phyloP scores from a whole-genome alignment of 2,329 filamentous ascomycete genomes.

The Aspergillus neoniger region DNA sequence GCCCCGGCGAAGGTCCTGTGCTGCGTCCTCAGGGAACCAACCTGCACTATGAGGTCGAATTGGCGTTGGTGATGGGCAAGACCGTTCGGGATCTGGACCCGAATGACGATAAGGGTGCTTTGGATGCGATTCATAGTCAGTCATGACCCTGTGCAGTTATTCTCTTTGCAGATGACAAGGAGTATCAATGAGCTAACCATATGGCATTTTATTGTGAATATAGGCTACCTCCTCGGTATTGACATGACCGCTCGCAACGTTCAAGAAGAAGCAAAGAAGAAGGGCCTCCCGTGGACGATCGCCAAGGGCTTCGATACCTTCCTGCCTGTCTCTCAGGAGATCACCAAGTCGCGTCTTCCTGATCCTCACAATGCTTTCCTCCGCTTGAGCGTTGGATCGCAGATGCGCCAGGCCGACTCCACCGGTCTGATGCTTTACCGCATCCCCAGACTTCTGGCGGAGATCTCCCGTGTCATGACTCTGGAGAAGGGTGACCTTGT shows the following conservation, averaged over 20 bases:
- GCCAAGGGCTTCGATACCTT: slow-evolving; percentile 99
- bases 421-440: slow-evolving; percentile 94
- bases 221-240: slow-evolving; percentile 85
- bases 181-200: neutral
- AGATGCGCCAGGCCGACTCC: slow-evolving; percentile 77
- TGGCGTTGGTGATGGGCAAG: slow-evolving; percentile 86
- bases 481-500: slow-evolving; percentile 90
- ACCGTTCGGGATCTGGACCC: slow-evolving; percentile 72
- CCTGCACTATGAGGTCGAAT: slow-evolving; percentile 93
- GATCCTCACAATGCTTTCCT: slow-evolving; percentile 88
- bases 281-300: slow-evolving; percentile 93
- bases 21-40: slow-evolving; percentile 79
- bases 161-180: neutral
- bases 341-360: slow-evolving; percentile 75
- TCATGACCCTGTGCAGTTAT: neutral
- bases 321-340: slow-evolving; percentile 78
- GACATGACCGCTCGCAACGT: slow-evolving; percentile 97
- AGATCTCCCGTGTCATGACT: slow-evolving; percentile 94
- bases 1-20: slow-evolving; percentile 75
- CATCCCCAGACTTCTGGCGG: slow-evolving; percentile 82
- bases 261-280: slow-evolving; percentile 95
- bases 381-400: slow-evolving; percentile 79
- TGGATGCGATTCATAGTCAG: slow-evolving; percentile 78
- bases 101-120: slow-evolving; percentile 71
- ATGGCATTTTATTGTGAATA: slow-evolving; percentile 4